Percentiles rank a stretch among this genome's conserved stretches.
Conservation (phyloP, 2,329 filamentous ascomycete species). For the Chalara sp. region DNA sequence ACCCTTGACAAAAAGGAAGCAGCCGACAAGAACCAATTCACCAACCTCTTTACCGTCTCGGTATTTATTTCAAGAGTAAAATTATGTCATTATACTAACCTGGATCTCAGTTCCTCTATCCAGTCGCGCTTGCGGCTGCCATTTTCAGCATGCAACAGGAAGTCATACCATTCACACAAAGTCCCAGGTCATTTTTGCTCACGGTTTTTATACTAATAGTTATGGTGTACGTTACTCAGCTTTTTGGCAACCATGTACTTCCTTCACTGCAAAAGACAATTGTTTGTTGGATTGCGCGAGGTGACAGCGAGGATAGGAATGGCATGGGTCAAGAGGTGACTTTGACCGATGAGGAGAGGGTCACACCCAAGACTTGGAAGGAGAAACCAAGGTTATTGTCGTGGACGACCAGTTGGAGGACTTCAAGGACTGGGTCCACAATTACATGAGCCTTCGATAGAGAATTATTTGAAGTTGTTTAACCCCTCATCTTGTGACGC, state of each 20-base stretch:
- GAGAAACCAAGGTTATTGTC: too few relatives aligned
- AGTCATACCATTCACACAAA: slow-evolving; percentile 1
- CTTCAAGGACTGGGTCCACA: too few relatives aligned
- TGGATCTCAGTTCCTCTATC: slow-evolving; percentile 2
- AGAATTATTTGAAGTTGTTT: too few relatives aligned
- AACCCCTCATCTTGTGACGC: too few relatives aligned
- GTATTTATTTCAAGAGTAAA: neutral
- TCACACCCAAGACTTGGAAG: too few relatives aligned
- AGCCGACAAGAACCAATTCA: neutral
- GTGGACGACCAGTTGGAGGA: too few relatives aligned
- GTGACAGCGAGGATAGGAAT: too few relatives aligned
- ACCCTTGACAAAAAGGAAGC: slow-evolving; percentile 3
- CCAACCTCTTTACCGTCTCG: neutral
- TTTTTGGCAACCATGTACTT: neutral
- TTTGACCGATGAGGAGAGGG: too few relatives aligned
- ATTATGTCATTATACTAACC: neutral
- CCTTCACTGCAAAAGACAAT: too few relatives aligned
- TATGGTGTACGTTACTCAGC: neutral
- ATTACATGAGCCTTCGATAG: too few relatives aligned
- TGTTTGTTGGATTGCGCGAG: too few relatives aligned
- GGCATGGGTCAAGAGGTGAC: too few relatives aligned
- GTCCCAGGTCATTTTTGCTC: neutral
- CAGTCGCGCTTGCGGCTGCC: slow-evolving; percentile 1
- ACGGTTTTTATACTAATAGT: slow-evolving; percentile 1
- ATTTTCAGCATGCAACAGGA: slow-evolving; percentile 5